Evolutionary conservation across 352 stramenopile species (phyloP).

Genomic region (Phytopythium kandeliae): DNA sequence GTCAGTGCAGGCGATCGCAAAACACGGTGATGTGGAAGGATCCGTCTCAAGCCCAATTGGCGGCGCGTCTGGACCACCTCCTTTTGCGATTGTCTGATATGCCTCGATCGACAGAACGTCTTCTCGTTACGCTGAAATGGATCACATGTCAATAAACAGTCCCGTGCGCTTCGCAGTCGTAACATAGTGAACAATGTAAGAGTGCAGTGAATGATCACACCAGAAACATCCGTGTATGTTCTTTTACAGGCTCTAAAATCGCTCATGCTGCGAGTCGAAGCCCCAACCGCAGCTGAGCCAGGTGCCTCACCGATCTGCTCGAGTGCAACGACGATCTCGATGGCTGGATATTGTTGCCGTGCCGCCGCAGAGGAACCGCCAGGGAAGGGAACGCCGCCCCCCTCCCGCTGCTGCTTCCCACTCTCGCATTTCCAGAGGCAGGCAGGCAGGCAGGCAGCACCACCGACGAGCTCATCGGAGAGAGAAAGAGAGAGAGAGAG

Average conservation of each 20-base stretch:
- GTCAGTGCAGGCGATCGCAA: no score
- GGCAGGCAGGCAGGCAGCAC: not conserved
- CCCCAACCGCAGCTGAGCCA: constrained; percentile 2
- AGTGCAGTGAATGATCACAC: no score
- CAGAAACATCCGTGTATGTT: no score
- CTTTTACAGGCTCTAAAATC: no score
- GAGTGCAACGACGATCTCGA: not conserved
- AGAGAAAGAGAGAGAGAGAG: not conserved
- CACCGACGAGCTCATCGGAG: not conserved
- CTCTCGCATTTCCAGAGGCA: constrained; percentile 2
- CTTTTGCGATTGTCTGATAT: not conserved
- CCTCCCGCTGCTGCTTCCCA: no score
- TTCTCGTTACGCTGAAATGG: no score
- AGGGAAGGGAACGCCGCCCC: no score
- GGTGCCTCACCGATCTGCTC: not conserved
- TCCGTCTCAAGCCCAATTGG: constrained; percentile 1
- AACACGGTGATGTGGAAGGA: constrained; percentile 2
- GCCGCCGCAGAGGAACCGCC: not conserved
- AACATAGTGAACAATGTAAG: no score
- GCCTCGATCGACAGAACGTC: no score
- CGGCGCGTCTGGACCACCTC: not conserved
- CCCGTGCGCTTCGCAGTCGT: no score
- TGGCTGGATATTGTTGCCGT: not conserved
- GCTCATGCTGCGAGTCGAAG: not conserved
- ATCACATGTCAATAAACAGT: no score